Conservation (phyloP, 176 grass and related monocot species). For the Eragrostis curvula region DNA sequence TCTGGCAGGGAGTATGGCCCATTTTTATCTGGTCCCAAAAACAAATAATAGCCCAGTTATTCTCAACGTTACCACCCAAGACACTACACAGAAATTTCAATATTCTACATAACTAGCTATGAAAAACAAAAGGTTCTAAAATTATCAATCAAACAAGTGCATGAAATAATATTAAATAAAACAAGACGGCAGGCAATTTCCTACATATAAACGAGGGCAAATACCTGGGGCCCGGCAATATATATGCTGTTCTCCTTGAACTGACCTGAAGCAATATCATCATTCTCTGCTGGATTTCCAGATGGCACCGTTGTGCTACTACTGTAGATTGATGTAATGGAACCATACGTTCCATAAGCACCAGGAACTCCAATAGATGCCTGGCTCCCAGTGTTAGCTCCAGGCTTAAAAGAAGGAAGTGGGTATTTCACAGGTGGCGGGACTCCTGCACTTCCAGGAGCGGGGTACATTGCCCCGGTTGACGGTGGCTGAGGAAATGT, state of each 20-base stretch:
- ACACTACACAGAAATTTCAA: neutral
- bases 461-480: conserved; percentile 63
- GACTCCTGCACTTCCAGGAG: conserved; percentile 58
- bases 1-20: neutral
- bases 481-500: conserved; percentile 75
- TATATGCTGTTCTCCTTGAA: conserved; percentile 91
- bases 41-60: neutral
- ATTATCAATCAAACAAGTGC: neutral
- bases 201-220: conserved; percentile 14
- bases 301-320: conserved; percentile 43
- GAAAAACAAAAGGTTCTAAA: neutral
- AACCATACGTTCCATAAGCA: conserved; percentile 70
- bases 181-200: neutral
- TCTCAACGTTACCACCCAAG: neutral
- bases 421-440: conserved; percentile 64
- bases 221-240: conserved; percentile 74
- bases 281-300: conserved; percentile 64
- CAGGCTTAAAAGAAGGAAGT: conserved; percentile 69
- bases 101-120: neutral
- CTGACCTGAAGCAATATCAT: conserved; percentile 64
- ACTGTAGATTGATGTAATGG: conserved; percentile 63
- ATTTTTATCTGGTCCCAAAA: neutral
- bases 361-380: conserved; percentile 61
- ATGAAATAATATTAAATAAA: neutral
- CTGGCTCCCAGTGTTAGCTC: conserved; percentile 66